A percentile compares a stretch with the other conserved stretches of the same genome.
Evolutionary conservation across 306 rosid species (phyloP).

Genomic region (Luffa aegyptiaca): DNA sequence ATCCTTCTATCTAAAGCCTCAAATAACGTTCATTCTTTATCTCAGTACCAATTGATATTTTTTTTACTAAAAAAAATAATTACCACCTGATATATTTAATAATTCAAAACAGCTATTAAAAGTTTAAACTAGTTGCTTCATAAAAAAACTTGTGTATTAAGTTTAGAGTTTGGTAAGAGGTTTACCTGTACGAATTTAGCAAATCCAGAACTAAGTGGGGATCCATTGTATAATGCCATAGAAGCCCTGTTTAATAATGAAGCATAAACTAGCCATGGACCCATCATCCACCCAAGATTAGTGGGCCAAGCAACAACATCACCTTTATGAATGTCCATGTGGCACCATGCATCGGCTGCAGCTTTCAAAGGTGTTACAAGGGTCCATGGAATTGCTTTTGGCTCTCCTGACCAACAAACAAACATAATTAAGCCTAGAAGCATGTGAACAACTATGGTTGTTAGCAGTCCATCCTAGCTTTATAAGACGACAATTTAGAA

Average conservation of each 20-base stretch:
- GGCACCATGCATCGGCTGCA: constrained; percentile 97
- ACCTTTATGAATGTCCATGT: constrained; percentile 68
- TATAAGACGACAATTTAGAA: not conserved
- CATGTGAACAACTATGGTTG: not conserved
- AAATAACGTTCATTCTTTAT: not conserved
- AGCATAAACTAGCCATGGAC: constrained; percentile 95
- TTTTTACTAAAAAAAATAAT: not conserved
- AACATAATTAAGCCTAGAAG: constrained; percentile 12
- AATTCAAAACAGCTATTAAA: not conserved
- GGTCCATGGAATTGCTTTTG: constrained; percentile 99
- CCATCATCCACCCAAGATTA: constrained; percentile 99
- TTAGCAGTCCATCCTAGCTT: not conserved
- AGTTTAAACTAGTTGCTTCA: not conserved
- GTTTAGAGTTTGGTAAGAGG: not conserved
- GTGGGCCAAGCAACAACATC: constrained; percentile 91
- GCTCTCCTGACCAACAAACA: constrained; percentile 59
- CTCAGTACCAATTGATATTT: not conserved
- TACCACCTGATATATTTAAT: not conserved
- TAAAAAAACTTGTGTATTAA: not conserved
- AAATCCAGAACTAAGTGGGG: constrained; percentile 86
- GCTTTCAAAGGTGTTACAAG: constrained; percentile 74
- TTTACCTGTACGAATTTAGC: constrained; percentile 80
- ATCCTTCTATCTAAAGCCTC: not conserved
- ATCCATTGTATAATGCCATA: constrained; percentile 77
- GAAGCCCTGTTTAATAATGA: constrained; percentile 89